Percentiles rank a stretch among this genome's conserved stretches.
These are phyloP conservation scores for Arctium lappa DNA, from an alignment of 129 eudicot genomes.

Conservation along the genomic window DNA sequence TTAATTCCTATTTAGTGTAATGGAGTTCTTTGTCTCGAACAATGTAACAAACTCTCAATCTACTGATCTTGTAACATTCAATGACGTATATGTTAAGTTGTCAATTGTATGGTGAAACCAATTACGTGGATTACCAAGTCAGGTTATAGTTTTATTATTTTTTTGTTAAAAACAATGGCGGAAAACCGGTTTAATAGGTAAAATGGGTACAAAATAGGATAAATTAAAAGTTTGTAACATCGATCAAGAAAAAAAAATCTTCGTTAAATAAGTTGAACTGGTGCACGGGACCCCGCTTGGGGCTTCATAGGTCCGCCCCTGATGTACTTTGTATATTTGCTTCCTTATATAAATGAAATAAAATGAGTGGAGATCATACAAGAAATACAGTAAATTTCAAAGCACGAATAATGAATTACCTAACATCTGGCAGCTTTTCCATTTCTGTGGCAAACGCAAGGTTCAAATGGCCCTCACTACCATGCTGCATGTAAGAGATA, in stretches of 20 bases:
- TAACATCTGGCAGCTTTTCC: conserved; percentile 75
- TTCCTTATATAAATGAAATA: background rate
- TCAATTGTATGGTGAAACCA: background rate
- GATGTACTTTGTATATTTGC: background rate
- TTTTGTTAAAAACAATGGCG: background rate
- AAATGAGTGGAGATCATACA: background rate
- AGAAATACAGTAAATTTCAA: background rate
- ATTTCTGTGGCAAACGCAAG: conserved; percentile 81
- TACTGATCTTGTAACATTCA: too few species aligned
- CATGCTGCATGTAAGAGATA: conserved; percentile 56
- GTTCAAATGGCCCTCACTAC: conserved; percentile 76
- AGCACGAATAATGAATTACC: conserved; percentile 45
- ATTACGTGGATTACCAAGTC: background rate
- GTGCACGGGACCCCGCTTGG: too few species aligned
- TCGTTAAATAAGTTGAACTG: too few species aligned
- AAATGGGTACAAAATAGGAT: background rate
- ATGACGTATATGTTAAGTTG: background rate
- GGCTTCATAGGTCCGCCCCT: too few species aligned
- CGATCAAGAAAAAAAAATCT: background rate
- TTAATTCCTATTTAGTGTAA: background rate
- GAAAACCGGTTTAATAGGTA: background rate
- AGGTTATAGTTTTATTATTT: background rate
- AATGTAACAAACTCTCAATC: background rate
- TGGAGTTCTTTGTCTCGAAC: background rate
- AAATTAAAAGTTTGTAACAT: background rate